Base-by-base conservation (phyloP, 2,329 filamentous ascomycete genomes). In the Aureobasidium subglaciale region DNA sequence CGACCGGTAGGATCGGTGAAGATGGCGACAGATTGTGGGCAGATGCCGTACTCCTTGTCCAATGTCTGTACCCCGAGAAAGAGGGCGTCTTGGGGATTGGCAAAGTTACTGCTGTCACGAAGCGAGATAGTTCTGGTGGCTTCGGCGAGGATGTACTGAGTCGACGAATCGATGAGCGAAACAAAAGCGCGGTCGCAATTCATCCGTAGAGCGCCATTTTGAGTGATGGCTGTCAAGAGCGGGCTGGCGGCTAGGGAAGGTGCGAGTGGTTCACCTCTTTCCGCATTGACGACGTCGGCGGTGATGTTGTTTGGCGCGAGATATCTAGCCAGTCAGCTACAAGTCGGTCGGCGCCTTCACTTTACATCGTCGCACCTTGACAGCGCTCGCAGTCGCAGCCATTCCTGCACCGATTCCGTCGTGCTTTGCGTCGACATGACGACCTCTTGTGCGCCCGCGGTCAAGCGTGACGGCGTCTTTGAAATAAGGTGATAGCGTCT, bases 71-170 rank as follows among this genome's bases (percentile, higher is more conserved):
- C 63, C 18, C 60, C 72, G 37, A 63, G 71, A 67, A 70, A 60
- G 42, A 65, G 41, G 56, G 65, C 42, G 67, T 67, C 53, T 59
- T 65, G 37, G 55, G 64, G 24, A 13, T 29, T 45, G 24, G 41
- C 42, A 22, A 55, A 55, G 3, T 16, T 30, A 5, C 58, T 24
- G 63, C 58, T 32, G 30, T 34, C 29, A 2, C 55, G 42, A 6
- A 71, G 60, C 1, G 65, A 63, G 4, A 64, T 56, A 24, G 61
- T 55, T 16, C 66, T 61, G 1, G 70, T 71, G 6, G 70, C 68
- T 58, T 73, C 71, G 22, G 68, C 69, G 6, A 73, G 62, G 29
- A 72, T 64, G 46, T 71, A 67, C 53, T 71, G 68, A 18, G 61
- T 59, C 8, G 62, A 54, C 2, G 61, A 61, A 55, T 72, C 70